Evolutionary conservation across 1,284 basidiomycete species (phyloP).

Genomic region (Apiotrichum gracile): DNA sequence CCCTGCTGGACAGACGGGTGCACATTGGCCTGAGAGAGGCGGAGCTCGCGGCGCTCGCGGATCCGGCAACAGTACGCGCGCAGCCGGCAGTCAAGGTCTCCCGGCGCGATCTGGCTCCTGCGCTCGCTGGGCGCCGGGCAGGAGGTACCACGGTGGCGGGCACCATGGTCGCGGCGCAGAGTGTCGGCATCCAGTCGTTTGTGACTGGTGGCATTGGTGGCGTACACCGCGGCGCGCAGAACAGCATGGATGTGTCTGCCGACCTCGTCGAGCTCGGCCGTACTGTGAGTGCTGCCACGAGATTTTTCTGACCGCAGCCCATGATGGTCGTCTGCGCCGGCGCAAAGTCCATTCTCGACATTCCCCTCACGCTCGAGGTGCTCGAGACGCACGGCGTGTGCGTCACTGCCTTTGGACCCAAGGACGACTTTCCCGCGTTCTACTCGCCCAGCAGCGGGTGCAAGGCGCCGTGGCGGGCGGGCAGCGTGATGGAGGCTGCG

Average conservation of each 20-base stretch:
- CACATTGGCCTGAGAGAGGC: constrained; percentile 70
- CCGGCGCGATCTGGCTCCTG: constrained; percentile 75
- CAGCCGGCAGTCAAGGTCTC: constrained; percentile 65
- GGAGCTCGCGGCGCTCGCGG: constrained; percentile 63
- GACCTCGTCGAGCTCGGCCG: constrained; percentile 76
- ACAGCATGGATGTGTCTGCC: constrained; percentile 89
- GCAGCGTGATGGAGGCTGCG: constrained; percentile 16
- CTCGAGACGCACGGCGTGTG: constrained; percentile 95
- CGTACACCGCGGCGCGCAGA: constrained; percentile 88
- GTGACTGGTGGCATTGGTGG: constrained; percentile 53
- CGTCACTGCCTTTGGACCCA: constrained; percentile 70
- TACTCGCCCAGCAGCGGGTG: constrained; percentile 80
- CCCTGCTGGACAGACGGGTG: constrained; percentile 71
- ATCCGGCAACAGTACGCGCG: constrained; percentile 37
- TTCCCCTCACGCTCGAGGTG: constrained; percentile 86
- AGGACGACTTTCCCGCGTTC: constrained; percentile 86
- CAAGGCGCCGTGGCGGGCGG: constrained; percentile 14
- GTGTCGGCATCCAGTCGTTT: constrained; percentile 73
- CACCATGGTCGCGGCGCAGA: constrained; percentile 72
- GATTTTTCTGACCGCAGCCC: constrained; percentile 18
- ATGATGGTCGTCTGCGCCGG: constrained; percentile 91
- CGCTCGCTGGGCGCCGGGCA: constrained; percentile 61
- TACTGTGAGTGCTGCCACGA: constrained; percentile 47
- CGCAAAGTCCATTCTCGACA: constrained; percentile 92
- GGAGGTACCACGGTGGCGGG: constrained; percentile 90